Percentiles rank a stretch among this genome's conserved stretches.
Conservation (phyloP, 192 early-diverging fungal genomes). For the Phycomyces nitens region DNA sequence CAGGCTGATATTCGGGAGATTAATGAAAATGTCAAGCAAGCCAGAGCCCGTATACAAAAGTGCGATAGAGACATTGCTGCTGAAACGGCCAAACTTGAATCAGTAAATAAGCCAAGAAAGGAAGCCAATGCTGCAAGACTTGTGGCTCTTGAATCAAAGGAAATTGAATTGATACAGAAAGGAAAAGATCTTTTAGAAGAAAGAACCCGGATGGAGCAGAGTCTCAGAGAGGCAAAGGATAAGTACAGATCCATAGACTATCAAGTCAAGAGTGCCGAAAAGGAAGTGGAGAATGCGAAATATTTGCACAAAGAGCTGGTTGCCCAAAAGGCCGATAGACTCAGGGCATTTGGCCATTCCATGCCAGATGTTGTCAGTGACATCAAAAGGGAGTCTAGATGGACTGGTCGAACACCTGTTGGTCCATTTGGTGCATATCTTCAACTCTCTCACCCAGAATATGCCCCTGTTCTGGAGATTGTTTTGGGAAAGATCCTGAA, state of each 20-base stretch:
- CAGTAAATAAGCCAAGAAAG: slow-evolving; percentile 21
- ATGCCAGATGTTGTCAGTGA: slow-evolving; percentile 58
- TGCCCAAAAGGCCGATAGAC: slow-evolving; percentile 57
- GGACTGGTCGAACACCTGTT: slow-evolving; percentile 49
- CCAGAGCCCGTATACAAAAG: not conserved
- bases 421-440: slow-evolving; percentile 71
- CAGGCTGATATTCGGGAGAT: slow-evolving; percentile 26
- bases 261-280: slow-evolving; percentile 6
- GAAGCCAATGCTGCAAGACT: slow-evolving; percentile 43
- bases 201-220: slow-evolving; percentile 33
- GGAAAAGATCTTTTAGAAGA: slow-evolving; percentile 19
- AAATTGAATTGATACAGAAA: slow-evolving; percentile 23
- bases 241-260: slow-evolving; percentile 1
- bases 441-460: slow-evolving; percentile 53
- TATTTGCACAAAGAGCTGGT: slow-evolving; percentile 45
- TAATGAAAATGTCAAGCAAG: slow-evolving; percentile 25
- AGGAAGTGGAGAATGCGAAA: not conserved
- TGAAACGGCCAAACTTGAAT: slow-evolving; percentile 36
- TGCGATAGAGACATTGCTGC: slow-evolving; percentile 47
- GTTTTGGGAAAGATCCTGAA: slow-evolving; percentile 58
- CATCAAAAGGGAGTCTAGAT: slow-evolving; percentile 43
- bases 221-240: slow-evolving; percentile 11
- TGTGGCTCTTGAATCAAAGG: slow-evolving; percentile 30
- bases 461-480: slow-evolving; percentile 60
- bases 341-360: slow-evolving; percentile 70